Conservation (phyloP, 2,329 filamentous ascomycete genomes). For the Arthrobotrys megalospora region DNA sequence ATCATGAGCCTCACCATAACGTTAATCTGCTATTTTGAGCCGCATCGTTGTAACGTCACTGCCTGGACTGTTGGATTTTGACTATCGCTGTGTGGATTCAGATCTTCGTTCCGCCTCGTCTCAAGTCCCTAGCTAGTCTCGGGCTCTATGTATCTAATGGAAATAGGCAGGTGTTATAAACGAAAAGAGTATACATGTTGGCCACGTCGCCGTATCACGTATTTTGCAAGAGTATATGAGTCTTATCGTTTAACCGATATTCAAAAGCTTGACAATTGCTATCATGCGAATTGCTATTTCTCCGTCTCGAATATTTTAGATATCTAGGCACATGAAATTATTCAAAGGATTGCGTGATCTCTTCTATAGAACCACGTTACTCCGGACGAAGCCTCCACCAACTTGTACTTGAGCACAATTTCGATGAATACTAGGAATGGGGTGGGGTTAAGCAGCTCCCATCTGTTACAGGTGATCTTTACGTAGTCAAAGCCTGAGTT, state of each 20-base stretch:
- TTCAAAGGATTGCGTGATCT: conserved; percentile 42
- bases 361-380: conserved; percentile 56
- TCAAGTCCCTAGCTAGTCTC: neutral
- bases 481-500: conserved; percentile 56
- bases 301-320: no score
- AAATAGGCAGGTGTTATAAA: no score
- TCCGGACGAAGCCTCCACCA: conserved; percentile 52
- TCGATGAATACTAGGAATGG: conserved; percentile 58
- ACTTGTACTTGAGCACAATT: conserved; percentile 53
- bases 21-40: conserved; percentile 13
- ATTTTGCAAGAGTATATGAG: no score
- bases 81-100: neutral
- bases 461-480: conserved; percentile 58
- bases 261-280: no score
- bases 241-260: no score
- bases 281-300: no score
- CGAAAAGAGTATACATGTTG: no score
- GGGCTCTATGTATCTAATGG: no score
- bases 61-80: conserved; percentile 9
- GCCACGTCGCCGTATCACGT: no score
- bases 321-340: neutral
- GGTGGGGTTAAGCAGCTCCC: conserved; percentile 59
- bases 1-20: neutral
- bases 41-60: conserved; percentile 6
- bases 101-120: neutral